These are phyloP conservation scores for Dendrobium nobile DNA, from an alignment of 106 monocot genomes.

Conservation along the genomic window DNA sequence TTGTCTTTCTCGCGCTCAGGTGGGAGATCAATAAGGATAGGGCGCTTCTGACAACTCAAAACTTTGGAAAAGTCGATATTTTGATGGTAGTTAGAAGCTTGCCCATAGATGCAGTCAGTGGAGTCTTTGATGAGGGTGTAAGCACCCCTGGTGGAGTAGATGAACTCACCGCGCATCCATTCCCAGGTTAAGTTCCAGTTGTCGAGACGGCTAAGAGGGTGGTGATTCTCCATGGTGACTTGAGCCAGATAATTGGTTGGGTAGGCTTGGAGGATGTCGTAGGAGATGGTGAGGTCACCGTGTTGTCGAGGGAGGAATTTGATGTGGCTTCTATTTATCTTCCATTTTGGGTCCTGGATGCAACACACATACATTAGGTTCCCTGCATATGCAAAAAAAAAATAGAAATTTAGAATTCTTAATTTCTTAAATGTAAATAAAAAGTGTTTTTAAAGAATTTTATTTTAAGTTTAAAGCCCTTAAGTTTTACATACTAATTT, in stretches of 20 bases:
- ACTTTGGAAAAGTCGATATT: conserved; percentile 65
- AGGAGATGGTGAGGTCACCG: conserved; percentile 80
- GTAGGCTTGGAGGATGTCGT: conserved; percentile 78
- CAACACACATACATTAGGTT: conserved; percentile 77
- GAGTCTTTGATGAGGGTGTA: conserved; percentile 65
- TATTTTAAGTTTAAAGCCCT: too few species aligned
- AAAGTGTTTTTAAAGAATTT: too few species aligned
- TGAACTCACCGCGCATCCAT: conserved; percentile 96
- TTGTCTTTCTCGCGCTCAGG: conserved; percentile 61
- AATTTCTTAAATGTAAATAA: too few species aligned
- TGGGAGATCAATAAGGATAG: conserved; percentile 71
- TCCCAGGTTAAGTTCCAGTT: conserved; percentile 97
- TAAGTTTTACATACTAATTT: too few species aligned
- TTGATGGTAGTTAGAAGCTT: conserved; percentile 50
- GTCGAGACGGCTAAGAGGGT: conserved; percentile 75
- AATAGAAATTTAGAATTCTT: too few species aligned
- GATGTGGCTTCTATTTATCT: conserved; percentile 15
- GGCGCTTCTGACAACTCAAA: conserved; percentile 73
- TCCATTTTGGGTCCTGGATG: conserved; percentile 50
- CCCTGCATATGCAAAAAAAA: conserved; percentile 7
- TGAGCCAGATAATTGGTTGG: conserved; percentile 78
- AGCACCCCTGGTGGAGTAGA: conserved; percentile 80
- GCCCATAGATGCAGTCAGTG: conserved; percentile 65
- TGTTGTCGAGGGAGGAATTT: conserved; percentile 53
- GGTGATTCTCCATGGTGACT: conserved; percentile 74